Base-by-base conservation (phyloP, 805 yeast genomes). In the Alloascoidea africana region DNA sequence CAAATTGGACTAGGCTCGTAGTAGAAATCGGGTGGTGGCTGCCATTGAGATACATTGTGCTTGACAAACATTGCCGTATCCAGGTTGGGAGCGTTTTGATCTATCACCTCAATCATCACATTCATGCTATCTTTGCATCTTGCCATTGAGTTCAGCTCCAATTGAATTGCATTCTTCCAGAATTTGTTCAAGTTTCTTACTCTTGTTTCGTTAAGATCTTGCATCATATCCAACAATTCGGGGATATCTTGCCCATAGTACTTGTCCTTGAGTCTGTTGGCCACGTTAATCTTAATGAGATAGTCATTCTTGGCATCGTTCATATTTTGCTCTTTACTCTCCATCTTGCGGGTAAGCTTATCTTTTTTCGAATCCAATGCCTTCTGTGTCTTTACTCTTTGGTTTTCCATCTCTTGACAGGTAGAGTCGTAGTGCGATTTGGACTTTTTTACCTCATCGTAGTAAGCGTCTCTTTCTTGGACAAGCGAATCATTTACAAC, bases 181-280 rank as follows among this genome's bases (percentile, higher is more conserved):
- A 85, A 60, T 36, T 70, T 68, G 56, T 91, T 91, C 40, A 85
- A 47, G 40, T 80, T 68, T 14, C 71, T 63, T 1, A 82, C 86
- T 41, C 87, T 72, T 27, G 76, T 67, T 55, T 87, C 95, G 54
- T 82, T 82, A 45, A 87, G 60, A 47, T 78, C 83, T 60, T 91
- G 98, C 47, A 76, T 59, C n/a, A 45, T 70, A 56, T 89, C 97
- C 42, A 91, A 63, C 32, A 84, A 57, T 55, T 87, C 96, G 0
- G 98, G 98, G 17, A 86, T 60, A 55, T 91, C 97, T 59, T 89
- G 96, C 52, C 80, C 86, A 55, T 66, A 87, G 59, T 75, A 86
- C 56, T 91, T 91, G 56, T 89, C 97, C 58, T 91, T 91, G 41
- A 87, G 60, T 42, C 97, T 68, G 58, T 91, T 91, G 38, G 94